Evolutionary conservation across 2,329 filamentous ascomycete genomes (phyloP).

Genomic region (Paraconiothyrium brasiliense): DNA sequence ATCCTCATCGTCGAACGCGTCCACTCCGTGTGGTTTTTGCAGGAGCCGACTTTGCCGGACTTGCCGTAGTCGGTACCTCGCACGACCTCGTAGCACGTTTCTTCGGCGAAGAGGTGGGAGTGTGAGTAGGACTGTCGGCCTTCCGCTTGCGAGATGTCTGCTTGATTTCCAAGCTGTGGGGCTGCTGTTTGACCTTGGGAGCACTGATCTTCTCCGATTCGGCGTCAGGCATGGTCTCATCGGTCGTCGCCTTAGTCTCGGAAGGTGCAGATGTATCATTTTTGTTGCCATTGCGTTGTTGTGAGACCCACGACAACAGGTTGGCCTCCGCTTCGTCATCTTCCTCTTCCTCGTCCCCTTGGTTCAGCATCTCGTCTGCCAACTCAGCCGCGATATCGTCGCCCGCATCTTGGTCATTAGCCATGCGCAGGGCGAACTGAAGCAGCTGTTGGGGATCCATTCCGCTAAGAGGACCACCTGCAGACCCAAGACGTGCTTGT

Average conservation of each 20-base stretch:
- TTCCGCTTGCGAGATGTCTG: conserved; percentile 46
- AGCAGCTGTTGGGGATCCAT: conserved; percentile 56
- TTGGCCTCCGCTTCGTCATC: conserved; percentile 42
- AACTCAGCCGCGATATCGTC: conserved; percentile 56
- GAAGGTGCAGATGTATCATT: conserved; percentile 9
- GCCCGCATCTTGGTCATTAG: conserved; percentile 51
- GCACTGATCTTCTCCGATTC: conserved; percentile 2
- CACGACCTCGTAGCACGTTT: conserved; percentile 44
- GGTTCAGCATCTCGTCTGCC: conserved; percentile 54
- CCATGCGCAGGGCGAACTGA: conserved; percentile 56
- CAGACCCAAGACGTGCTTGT: conserved; percentile 43
- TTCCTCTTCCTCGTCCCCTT: conserved; percentile 41
- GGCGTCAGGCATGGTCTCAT: conserved; percentile 15
- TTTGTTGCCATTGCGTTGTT: conserved; percentile 37
- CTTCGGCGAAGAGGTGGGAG: conserved; percentile 30
- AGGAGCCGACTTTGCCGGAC: conserved; percentile 37
- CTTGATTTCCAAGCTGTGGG: conserved; percentile 7
- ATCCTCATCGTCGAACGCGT: conserved; percentile 19
- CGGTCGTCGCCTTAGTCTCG: conserved; percentile 10
- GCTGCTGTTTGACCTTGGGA: neutral
- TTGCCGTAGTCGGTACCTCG: conserved; percentile 49
- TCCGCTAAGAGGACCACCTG: conserved; percentile 48
- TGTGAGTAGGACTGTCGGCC: conserved; percentile 27
- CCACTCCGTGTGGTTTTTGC: conserved; percentile 29
- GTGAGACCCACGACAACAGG: conserved; percentile 44